Conservation (phyloP, 2,329 filamentous ascomycete genomes). For the Chaetomiaceae sp. region DNA sequence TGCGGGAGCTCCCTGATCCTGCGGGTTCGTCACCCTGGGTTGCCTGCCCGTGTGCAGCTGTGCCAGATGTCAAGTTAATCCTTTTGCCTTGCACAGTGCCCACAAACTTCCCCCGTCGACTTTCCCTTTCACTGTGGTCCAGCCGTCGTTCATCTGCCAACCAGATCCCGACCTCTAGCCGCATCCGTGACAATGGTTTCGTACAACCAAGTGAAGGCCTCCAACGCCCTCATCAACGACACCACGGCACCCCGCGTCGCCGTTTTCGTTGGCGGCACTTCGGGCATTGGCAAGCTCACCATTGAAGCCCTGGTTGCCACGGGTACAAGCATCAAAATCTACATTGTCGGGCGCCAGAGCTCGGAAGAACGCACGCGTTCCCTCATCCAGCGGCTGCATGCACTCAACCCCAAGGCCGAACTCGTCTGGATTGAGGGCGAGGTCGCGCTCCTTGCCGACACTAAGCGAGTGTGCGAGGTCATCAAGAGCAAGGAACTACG, state of each 20-base stretch:
- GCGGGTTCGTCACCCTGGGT: too few species aligned
- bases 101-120: too few species aligned
- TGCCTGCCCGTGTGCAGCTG: too few species aligned
- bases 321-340: constrained; percentile 35
- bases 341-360: constrained; percentile 40
- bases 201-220: constrained; percentile 32
- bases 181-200: constrained; percentile 38
- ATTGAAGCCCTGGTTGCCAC: constrained; percentile 34
- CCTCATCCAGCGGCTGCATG: constrained; percentile 35
- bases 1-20: too few species aligned
- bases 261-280: constrained; percentile 43
- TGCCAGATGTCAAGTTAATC: too few species aligned
- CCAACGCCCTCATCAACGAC: constrained; percentile 38
- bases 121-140: too few species aligned
- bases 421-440: constrained; percentile 41
- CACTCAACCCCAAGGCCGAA: constrained; percentile 36
- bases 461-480: constrained; percentile 34
- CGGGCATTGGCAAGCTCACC: constrained; percentile 42
- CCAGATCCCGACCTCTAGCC: too few species aligned
- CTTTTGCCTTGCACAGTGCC: too few species aligned
- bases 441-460: constrained; percentile 41
- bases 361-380: constrained; percentile 24
- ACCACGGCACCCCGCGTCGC: constrained; percentile 34
- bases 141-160: too few species aligned
- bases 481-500: constrained; percentile 36